A percentile compares a stretch with the other conserved stretches of the same genome.
Evolutionary conservation across 805 yeast species (phyloP).

Genomic region (Scheffersomyces amazonensis): DNA sequence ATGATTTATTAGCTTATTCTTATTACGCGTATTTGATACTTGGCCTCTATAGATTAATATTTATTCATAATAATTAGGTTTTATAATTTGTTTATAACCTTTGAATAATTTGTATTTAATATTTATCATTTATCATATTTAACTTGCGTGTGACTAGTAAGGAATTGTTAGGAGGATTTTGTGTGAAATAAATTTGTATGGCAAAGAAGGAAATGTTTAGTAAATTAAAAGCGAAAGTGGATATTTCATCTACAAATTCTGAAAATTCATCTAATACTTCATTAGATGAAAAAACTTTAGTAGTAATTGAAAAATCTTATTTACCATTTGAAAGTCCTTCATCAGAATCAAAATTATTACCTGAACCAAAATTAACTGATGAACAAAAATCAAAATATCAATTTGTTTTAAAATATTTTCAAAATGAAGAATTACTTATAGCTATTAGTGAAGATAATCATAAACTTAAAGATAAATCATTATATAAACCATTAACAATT

Average conservation of each 20-base stretch:
- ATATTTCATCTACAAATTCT: neutral
- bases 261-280: conserved; percentile 6
- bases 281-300: conserved; percentile 3
- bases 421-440: conserved; percentile 45
- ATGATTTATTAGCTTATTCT: no score
- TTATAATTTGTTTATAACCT: no score
- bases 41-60: no score
- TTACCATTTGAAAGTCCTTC: conserved; percentile 19
- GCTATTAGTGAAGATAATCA: conserved; percentile 50
- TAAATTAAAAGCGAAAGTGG: conserved; percentile 12
- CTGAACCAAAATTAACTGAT: conserved; percentile 45
- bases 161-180: no score
- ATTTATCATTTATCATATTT: no score
- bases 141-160: no score
- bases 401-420: conserved; percentile 64
- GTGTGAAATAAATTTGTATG: neutral
- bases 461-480: conserved; percentile 35
- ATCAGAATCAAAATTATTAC: conserved; percentile 44
- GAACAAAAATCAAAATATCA: conserved; percentile 61
- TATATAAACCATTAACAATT: conserved; percentile 21
- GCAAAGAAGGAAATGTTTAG: conserved; percentile 13
- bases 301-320: conserved; percentile 7
- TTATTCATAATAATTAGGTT: no score
- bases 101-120: no score
- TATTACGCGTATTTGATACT: no score